phyloP scores from a whole-genome alignment of 2,329 filamentous ascomycete species.

The Penicillium brevicompactum region DNA sequence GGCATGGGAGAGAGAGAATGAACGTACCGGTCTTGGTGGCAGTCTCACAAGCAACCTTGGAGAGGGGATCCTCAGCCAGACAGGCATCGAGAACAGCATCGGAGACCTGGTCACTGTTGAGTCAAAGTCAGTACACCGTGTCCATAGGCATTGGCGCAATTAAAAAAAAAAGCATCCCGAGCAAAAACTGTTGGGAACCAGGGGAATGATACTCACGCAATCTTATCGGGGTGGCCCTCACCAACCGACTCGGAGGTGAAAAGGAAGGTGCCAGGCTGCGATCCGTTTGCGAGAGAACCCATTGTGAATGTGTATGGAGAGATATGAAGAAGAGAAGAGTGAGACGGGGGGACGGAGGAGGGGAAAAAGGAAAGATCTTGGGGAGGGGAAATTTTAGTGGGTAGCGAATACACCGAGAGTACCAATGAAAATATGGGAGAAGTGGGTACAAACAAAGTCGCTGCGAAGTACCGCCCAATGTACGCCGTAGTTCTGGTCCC shows the following conservation, averaged over 20 bases:
- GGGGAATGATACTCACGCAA: constrained; percentile 59
- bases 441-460: constrained; percentile 13
- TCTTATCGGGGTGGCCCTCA: constrained; percentile 94
- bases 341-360: constrained; percentile 16
- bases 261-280: constrained; percentile 68
- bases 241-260: constrained; percentile 91
- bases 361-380: constrained; percentile 26
- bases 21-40: constrained; percentile 92
- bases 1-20: background rate
- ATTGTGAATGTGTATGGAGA: constrained; percentile 53
- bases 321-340: constrained; percentile 20
- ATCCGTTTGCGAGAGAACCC: constrained; percentile 57
- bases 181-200: constrained; percentile 1
- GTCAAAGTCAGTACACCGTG: constrained; percentile 20
- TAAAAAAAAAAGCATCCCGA: background rate
- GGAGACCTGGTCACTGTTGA: constrained; percentile 81
- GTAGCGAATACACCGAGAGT: constrained; percentile 17
- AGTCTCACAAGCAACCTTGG: constrained; percentile 98
- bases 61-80: constrained; percentile 88
- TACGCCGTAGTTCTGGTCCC: constrained; percentile 12
- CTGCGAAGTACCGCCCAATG: constrained; percentile 5
- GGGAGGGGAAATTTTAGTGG: constrained; percentile 28
- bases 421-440: constrained; percentile 4
- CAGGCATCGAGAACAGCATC: constrained; percentile 99
- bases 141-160: constrained; percentile 1